These are phyloP conservation scores for Sporisorium iseilematis-ciliati DNA, from an alignment of 1,284 basidiomycete genomes.

Conservation along the genomic window DNA sequence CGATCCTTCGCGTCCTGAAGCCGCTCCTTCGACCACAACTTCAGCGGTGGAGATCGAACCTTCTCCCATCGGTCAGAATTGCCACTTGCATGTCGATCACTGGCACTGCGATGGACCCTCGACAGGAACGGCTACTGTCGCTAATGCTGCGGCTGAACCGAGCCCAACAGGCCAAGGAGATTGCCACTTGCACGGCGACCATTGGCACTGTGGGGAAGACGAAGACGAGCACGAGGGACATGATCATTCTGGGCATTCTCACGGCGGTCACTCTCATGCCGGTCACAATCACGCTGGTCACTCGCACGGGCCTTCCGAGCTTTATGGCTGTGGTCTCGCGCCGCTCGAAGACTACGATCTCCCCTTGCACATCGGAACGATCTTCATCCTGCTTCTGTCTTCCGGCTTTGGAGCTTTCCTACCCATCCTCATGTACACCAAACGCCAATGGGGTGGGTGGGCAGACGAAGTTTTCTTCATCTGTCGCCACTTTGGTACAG, in stretches of 20 bases:
- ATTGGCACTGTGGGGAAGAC: conserved; percentile 46
- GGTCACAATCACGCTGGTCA: conserved; percentile 44
- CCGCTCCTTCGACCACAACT: background rate
- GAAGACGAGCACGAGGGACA: conserved; percentile 7
- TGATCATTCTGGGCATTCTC: conserved; percentile 23
- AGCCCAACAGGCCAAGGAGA: conserved; percentile 30
- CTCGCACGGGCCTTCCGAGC: conserved; percentile 68
- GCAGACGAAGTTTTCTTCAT: conserved; percentile 43
- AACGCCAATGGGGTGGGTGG: conserved; percentile 9
- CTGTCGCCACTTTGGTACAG: conserved; percentile 61
- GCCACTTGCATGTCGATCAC: conserved; percentile 29
- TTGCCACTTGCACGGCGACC: conserved; percentile 44
- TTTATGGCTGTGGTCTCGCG: conserved; percentile 68
- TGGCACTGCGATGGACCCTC: conserved; percentile 8
- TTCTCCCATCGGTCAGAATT: conserved; percentile 23
- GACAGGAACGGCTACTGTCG: conserved; percentile 6
- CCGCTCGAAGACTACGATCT: conserved; percentile 69
- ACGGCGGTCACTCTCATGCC: conserved; percentile 24
- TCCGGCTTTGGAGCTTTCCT: conserved; percentile 69
- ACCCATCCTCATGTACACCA: conserved; percentile 70
- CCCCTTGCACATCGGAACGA: conserved; percentile 71
- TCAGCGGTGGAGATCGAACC: conserved; percentile 16
- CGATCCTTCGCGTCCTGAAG: conserved; percentile 18
- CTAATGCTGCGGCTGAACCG: conserved; percentile 20
- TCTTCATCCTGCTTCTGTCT: conserved; percentile 71